A percentile compares a stretch with the other conserved stretches of the same genome.
Evolutionary conservation across 2,329 filamentous ascomycete genomes (phyloP).

Genomic region (Teratosphaeria pseudoeucalypti): DNA sequence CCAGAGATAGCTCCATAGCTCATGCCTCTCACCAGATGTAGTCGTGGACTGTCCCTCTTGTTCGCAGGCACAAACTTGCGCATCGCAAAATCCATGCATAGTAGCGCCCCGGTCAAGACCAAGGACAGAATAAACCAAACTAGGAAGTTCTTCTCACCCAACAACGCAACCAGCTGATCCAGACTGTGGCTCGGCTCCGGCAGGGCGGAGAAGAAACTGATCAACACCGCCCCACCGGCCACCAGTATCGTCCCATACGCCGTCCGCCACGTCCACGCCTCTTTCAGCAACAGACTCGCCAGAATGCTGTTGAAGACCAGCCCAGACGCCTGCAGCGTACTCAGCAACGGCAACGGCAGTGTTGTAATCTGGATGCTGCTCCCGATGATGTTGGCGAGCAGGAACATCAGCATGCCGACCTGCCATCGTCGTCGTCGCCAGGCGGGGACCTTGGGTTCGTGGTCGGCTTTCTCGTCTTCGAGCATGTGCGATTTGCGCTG

Average conservation of each 20-base stretch:
- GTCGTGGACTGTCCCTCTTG: slow-evolving; percentile 24
- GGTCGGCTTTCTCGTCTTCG: slow-evolving; percentile 81
- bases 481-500: slow-evolving; percentile 97
- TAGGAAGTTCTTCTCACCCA: slow-evolving; percentile 66
- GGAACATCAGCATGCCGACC: slow-evolving; percentile 91
- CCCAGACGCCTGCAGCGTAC: slow-evolving; percentile 87
- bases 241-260: slow-evolving; percentile 10
- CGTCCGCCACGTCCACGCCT: slow-evolving; percentile 93
- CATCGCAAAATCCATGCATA: slow-evolving; percentile 47
- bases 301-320: slow-evolving; percentile 98
- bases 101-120: slow-evolving; percentile 58
- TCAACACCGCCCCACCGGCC: slow-evolving; percentile 65
- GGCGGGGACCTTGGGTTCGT: slow-evolving; percentile 71
- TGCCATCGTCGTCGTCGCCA: slow-evolving; percentile 91
- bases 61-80: slow-evolving; percentile 19
- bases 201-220: slow-evolving; percentile 88
- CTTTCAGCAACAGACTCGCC: slow-evolving; percentile 81
- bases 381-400: slow-evolving; percentile 85
- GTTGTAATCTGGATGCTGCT: slow-evolving; percentile 97
- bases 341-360: slow-evolving; percentile 83
- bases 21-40: slow-evolving; percentile 65
- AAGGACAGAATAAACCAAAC: slow-evolving; percentile 80
- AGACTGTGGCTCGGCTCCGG: slow-evolving; percentile 85
- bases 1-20: slow-evolving; percentile 80
- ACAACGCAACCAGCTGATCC: slow-evolving; percentile 64